Percentiles rank a stretch among this genome's conserved stretches.
phyloP scores from a whole-genome alignment of 2,329 filamentous ascomycete species.

The Pyricularia sp. region DNA sequence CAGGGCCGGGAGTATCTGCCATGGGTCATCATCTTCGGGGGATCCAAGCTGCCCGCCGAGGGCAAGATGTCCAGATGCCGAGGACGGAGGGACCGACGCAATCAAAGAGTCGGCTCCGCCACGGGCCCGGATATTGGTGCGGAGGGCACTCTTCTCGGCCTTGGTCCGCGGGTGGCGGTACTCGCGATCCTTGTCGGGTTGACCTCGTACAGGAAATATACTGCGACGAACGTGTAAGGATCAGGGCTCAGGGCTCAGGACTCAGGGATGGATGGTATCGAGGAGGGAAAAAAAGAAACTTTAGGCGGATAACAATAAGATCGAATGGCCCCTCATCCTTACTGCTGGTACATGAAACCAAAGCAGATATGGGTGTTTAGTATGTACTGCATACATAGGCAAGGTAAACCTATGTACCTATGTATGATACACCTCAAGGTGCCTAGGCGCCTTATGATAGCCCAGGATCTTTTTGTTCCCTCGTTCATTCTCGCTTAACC shows the following conservation, averaged over 20 bases:
- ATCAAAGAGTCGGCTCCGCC: background rate
- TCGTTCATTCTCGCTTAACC: background rate
- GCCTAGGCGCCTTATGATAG: background rate
- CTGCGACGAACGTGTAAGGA: slow-evolving; percentile 19
- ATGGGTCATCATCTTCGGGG: slow-evolving; percentile 28
- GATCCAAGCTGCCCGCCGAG: slow-evolving; percentile 21
- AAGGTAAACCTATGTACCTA: no score
- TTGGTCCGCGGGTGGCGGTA: slow-evolving; percentile 46
- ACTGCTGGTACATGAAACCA: background rate
- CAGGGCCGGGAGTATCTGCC: slow-evolving; percentile 40
- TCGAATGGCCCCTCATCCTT: background rate
- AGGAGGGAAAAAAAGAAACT: background rate
- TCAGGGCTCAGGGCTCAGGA: background rate
- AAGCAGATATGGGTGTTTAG: background rate
- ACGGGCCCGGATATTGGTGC: slow-evolving; percentile 15
- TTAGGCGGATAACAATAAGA: background rate
- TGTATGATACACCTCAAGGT: background rate
- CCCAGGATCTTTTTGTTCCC: background rate
- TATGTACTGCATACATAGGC: no score
- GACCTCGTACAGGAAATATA: slow-evolving; percentile 41
- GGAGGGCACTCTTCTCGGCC: slow-evolving; percentile 44
- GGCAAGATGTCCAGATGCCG: background rate
- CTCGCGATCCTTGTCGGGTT: slow-evolving; percentile 43
- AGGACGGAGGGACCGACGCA: slow-evolving; percentile 19
- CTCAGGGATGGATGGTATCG: background rate